Evolutionary conservation across 2,329 filamentous ascomycete genomes (phyloP).

Genomic region (Sporothrix mexicana): DNA sequence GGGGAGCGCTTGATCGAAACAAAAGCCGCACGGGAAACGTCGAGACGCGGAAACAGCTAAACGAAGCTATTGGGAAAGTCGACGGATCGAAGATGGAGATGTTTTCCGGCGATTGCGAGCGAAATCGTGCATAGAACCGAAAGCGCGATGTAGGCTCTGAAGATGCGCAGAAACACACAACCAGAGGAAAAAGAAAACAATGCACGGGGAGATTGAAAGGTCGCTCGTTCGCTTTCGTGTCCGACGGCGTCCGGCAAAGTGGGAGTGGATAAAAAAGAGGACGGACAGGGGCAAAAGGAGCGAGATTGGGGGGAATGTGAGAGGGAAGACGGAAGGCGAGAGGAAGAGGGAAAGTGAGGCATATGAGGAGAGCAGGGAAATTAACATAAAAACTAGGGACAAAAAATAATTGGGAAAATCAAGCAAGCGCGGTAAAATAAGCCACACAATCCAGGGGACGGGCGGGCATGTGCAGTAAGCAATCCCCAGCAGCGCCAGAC

Average conservation of each 20-base stretch:
- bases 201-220: slow-evolving; percentile 12
- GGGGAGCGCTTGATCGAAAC: not conserved
- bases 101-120: not conserved
- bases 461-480: slow-evolving; percentile 26
- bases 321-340: not conserved
- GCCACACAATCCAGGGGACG: slow-evolving; percentile 14
- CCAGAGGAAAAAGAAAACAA: not conserved
- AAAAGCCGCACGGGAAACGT: slow-evolving; percentile 6
- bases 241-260: slow-evolving; percentile 20
- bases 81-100: not conserved
- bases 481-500: slow-evolving; percentile 19
- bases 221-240: slow-evolving; percentile 26
- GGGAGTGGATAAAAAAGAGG: slow-evolving; percentile 7
- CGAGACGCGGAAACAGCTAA: slow-evolving; percentile 1
- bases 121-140: not conserved
- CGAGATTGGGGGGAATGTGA: slow-evolving; percentile 6
- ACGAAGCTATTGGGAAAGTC: not conserved
- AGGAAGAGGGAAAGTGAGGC: not conserved
- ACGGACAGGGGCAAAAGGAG: not conserved
- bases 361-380: slow-evolving; percentile 31
- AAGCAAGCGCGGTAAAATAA: slow-evolving; percentile 28
- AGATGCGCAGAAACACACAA: slow-evolving; percentile 10
- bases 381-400: slow-evolving; percentile 24
- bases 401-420: slow-evolving; percentile 27
- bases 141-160: slow-evolving; percentile 7